Evolutionary conservation across 768 basidiomycete genomes (phyloP), one percentile per base, ranked within the genome.

Genomic region (Russula earlei): DNA sequence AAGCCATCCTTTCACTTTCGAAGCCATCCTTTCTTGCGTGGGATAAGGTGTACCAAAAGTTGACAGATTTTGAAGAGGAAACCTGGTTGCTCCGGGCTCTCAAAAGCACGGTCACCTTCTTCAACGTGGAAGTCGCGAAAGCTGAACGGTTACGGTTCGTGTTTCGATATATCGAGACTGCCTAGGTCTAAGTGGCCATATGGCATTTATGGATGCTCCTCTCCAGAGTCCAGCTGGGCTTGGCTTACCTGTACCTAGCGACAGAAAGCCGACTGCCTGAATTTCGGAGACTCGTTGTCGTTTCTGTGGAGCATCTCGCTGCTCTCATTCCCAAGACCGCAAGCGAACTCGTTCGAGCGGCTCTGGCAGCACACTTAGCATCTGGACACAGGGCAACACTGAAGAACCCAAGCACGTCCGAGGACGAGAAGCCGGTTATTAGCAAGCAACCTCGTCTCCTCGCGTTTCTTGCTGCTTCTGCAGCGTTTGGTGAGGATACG

Each of bases 21-120:
- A 96, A 91, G 66, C 87, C 91, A 0, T 85, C 87, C 1, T 96
- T 96, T 71, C 68, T 97, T 38, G 63, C 94, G 14, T 91, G 82
- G 81, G 92, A 95, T 51, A 92, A 88, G 67, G 82, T 90, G 0
- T 92, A 91, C 64, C 80, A 84, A 56, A 91, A 89, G 66, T 61
- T 85, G 15, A 70, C 73, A 7, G 77, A 80, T 6, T 62, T 74
- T 0, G 76, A 77, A 3, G 91, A 91, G 15, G 83, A 90, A 53
- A 64, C 62, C 12, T 96, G 93, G 94, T 69, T 96, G 1, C 70
- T 91, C 14, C 77, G 84, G 31, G 85, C 87, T 0, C 66, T 76
- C 9, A 75, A 84, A 52, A 78, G 75, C 4, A 69, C 76, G 3
- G 54, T 83, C 8, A 62, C 68, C 5, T 76, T 68, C 65, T 79